Conservation (phyloP, 306 rosid species). For the Trifolium pratense region DNA sequence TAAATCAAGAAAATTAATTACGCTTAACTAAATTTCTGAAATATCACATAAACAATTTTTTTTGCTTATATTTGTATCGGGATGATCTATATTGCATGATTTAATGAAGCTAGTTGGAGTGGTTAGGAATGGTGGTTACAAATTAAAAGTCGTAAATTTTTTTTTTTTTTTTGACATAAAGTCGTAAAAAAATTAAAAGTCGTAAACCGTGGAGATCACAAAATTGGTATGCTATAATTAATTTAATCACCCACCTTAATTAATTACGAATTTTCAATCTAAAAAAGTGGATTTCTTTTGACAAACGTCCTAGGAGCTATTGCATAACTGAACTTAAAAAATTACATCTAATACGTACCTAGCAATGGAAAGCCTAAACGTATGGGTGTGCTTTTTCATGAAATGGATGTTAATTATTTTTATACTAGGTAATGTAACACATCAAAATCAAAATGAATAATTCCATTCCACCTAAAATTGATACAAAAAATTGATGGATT, state of each 20-base stretch:
- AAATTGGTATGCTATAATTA: slow-evolving; percentile 30
- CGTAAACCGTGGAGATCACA: slow-evolving; percentile 40
- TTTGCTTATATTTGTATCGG: too few species aligned
- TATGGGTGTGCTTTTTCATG: slow-evolving; percentile 2
- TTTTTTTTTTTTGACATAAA: too few species aligned
- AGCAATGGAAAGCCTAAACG: slow-evolving; percentile 7
- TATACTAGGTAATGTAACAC: not conserved
- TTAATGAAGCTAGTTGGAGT: slow-evolving; percentile 47
- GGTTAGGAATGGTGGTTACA: slow-evolving; percentile 42
- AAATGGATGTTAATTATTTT: not conserved
- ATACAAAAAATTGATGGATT: not conserved
- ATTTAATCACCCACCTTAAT: slow-evolving; percentile 35
- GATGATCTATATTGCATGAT: slow-evolving; percentile 45
- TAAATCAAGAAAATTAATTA: too few species aligned
- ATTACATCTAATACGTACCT: slow-evolving; percentile 1
- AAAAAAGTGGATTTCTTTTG: slow-evolving; percentile 45
- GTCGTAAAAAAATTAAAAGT: slow-evolving; percentile 42
- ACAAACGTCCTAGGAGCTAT: not conserved
- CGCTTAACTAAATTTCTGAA: too few species aligned
- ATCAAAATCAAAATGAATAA: not conserved
- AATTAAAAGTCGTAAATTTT: slow-evolving; percentile 43
- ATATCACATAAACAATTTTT: too few species aligned
- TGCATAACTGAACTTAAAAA: slow-evolving; percentile 25
- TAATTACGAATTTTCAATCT: slow-evolving; percentile 38
- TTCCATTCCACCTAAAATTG: not conserved